Evolutionary conservation across 345 rosid species (phyloP).

Genomic region (Sonneratia caseolaris): DNA sequence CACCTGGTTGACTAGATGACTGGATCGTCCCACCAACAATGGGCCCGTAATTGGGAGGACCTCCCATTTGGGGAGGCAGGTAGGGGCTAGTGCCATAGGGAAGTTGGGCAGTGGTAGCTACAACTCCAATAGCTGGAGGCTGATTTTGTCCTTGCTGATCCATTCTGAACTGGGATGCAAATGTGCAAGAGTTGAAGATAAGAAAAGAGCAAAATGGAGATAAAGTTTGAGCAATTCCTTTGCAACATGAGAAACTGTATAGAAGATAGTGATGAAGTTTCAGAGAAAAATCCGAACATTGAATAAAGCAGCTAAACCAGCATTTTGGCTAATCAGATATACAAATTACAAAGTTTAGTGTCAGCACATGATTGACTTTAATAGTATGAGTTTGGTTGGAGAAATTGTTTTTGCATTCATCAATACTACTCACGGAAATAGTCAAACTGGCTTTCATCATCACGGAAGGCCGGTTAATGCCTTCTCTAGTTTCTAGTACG

Average conservation of each 20-base stretch:
- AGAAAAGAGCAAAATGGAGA: no score
- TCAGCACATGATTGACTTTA: not conserved
- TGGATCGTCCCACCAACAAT: conserved; percentile 35
- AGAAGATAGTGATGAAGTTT: not conserved
- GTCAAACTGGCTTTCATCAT: not conserved
- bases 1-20: conserved; percentile 36
- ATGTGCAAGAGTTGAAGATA: not conserved
- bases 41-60: conserved; percentile 29
- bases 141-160: conserved; percentile 77
- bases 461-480: not conserved
- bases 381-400: not conserved
- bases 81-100: conserved; percentile 54
- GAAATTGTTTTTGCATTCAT: not conserved
- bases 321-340: not conserved
- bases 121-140: conserved; percentile 43
- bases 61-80: conserved; percentile 48
- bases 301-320: not conserved
- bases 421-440: not conserved
- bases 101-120: conserved; percentile 28
- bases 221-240: not conserved
- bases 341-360: not conserved
- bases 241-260: not conserved
- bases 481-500: not conserved
- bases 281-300: not conserved
- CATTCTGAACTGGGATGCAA: conserved; percentile 30